Evolutionary conservation across 495 filamentous ascomycete genomes (phyloP).

Genomic region (Aspergillus avenaceus): DNA sequence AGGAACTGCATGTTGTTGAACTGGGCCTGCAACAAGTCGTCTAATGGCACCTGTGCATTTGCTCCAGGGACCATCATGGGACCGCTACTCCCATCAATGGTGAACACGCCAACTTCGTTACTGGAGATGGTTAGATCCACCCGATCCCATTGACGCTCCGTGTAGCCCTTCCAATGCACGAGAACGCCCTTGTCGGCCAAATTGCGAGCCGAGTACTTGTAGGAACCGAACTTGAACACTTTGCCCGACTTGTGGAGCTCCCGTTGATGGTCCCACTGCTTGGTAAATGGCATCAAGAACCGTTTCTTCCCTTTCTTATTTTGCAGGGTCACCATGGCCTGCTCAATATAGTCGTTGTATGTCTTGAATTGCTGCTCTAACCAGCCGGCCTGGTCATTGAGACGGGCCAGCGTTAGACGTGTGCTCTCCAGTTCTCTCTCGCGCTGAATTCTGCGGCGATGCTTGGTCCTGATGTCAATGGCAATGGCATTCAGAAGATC

Average conservation of each 20-base stretch:
- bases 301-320: constrained; percentile 95
- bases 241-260: constrained; percentile 88
- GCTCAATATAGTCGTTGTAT: constrained; percentile 99
- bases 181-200: constrained; percentile 92
- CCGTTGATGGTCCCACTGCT: constrained; percentile 96
- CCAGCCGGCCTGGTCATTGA: constrained; percentile 89
- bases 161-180: constrained; percentile 79
- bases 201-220: constrained; percentile 88
- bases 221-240: constrained; percentile 93
- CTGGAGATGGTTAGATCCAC: constrained; percentile 91
- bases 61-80: constrained; percentile 96
- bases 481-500: constrained; percentile 96
- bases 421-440: constrained; percentile 88
- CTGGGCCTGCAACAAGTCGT: constrained; percentile 92
- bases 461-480: constrained; percentile 94
- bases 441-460: constrained; percentile 83
- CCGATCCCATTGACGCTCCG: constrained; percentile 82
- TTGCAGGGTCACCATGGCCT: constrained; percentile 97
- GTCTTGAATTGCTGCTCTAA: constrained; percentile 92
- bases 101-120: constrained; percentile 93
- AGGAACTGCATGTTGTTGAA: constrained; percentile 95
- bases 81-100: constrained; percentile 83
- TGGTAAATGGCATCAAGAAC: constrained; percentile 95
- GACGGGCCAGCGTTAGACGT: constrained; percentile 71
- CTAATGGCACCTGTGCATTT: constrained; percentile 82